Base-by-base conservation (phyloP, 177 flowering plant genomes). In the Telopea speciosissima region DNA sequence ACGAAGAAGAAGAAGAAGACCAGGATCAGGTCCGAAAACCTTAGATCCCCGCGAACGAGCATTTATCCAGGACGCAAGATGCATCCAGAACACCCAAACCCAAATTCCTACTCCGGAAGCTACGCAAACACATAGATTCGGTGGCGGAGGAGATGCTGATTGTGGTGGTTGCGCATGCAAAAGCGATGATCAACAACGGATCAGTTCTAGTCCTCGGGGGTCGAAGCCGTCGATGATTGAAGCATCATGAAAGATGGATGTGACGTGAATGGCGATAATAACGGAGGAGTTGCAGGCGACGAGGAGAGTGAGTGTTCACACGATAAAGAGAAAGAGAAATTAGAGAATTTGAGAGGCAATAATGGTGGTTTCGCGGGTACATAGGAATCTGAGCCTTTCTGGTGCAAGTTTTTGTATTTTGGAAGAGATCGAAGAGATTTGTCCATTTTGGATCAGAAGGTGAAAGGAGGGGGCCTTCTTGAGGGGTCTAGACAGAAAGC, bases 1-100 rank as follows among this genome's bases (percentile, higher is more conserved):
- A 81, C 56, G 14, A 77, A 58, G 33, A 81, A 56, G 45, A 81
- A 45, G 36, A 69, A 64, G 3, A 79, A 25, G 42, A 77, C 75
- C 66, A 82, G 73, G 74, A 75, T 63, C 72, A 81, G 77, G 76
- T 74, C 71, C 65, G 73, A 70, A 79, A 85, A 75, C 86, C 86
- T 86, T 78, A 85, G 78, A 82, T 82, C 83, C 79, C 81, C 79
- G 45, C 69, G 62, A 26, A 78, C 75, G 68, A 74, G 84, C 91
- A 88, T 88, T 81, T 86, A 85, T 68, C 77, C 76, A 31, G 31
- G 80, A 62, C 31, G 79, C 23, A 66, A 66, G 11, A 56, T 23
- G 68, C 83, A 76, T 74, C 76, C 77, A 79, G 65, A 63, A 22
- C 63, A 64, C 56, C 2, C 40, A 76, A 71, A 68, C 77, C 68